Evolutionary conservation across 148 eudicot genomes (phyloP), one percentile per base, ranked within the genome.

Genomic region (Rhododendron griersonianum): DNA sequence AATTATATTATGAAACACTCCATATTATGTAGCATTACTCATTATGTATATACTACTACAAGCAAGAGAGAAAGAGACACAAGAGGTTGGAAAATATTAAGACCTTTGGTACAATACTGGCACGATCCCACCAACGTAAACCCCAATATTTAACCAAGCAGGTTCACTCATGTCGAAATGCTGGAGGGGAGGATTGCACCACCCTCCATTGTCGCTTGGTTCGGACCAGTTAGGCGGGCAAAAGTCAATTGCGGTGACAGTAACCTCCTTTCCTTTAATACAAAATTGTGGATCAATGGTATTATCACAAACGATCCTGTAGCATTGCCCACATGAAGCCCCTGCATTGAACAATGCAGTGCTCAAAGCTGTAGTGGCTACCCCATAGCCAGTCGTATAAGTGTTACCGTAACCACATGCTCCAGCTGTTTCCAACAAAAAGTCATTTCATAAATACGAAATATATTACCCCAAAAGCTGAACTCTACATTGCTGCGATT

Each of bases 161-260:
- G 99, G 99, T 45, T 94, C 94, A 83, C 98, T 95, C 99, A 96
- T 96, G 88, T 96, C 99, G 45, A 96, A 96, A 86, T 96, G 99
- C 61, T 92, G 91, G 28, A 91, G 92, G 35, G 99, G 98, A 1
- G 98, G 98, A 80, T 96, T 95, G 87, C 99, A 96, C 99, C 99
- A 96, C 2, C 99, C 99, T 21, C 98, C 98, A 11, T 80, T 86
- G 84, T 94, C 79, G 65, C 87, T 96, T 0, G 99, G 95, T 39
- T 81, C 88, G 83, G 91, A 94, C 53, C 55, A 90, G 88, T 95
- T 94, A 0, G 98, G 98, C 4, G 99, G 99, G 92, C 99, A 96
- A 82, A 95, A 93, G 83, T 96, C 94, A 4, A 98, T 94, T 3
- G 98, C 99, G 0, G 98, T 95, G 80, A 96, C 86, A 5, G 98